Base-by-base conservation (phyloP, 164 flowering plant species). In the Hamamelis virginiana region DNA sequence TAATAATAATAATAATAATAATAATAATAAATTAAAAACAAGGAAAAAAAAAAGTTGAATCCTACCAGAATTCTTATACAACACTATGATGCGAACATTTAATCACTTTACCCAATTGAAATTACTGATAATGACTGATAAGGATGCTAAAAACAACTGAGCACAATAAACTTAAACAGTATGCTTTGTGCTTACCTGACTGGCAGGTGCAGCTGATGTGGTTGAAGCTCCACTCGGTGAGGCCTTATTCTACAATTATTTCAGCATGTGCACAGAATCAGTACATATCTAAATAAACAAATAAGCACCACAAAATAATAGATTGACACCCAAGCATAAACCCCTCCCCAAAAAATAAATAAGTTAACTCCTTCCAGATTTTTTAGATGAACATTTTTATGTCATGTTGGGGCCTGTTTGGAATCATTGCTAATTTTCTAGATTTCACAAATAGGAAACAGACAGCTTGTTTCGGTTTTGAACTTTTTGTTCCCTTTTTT, bases 141-240 rank as follows among this genome's bases (percentile, higher is more conserved):
- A 44, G 28, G 41, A 23, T 50, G n/a, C 47, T 21, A 28, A 52
- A 51, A 52, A 27, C 14, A n/a, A 27, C 1, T 13, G 22, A 11
- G 9, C 8, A 26, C 28, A 61, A 28, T 48, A 33, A 6, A 33
- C 6, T 33, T 8, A 6, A 60, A 60, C n/a, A 33, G 6, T 6
- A 48, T 19, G 19, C 23, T 38, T 9, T 33, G 41, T 27, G 45
- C 79, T 69, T 68, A 86, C 92, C 81, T 73, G 79, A 67, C 50
- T 80, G 51, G 84, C 22, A 46, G 88, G 77, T 33, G 85, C 71
- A 69, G 84, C 80, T 21, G 84, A 19, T 51, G 84, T 62, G 16
- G 78, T 77, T 77, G 94, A 80, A 26, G 78, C 67, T 63, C 81
- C 88, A 74, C 82, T 69, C 8, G 83, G 64, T 28, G 88, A 76